phyloP scores from a whole-genome alignment of 176 grass and related monocot species.

The Otatea glauca region DNA sequence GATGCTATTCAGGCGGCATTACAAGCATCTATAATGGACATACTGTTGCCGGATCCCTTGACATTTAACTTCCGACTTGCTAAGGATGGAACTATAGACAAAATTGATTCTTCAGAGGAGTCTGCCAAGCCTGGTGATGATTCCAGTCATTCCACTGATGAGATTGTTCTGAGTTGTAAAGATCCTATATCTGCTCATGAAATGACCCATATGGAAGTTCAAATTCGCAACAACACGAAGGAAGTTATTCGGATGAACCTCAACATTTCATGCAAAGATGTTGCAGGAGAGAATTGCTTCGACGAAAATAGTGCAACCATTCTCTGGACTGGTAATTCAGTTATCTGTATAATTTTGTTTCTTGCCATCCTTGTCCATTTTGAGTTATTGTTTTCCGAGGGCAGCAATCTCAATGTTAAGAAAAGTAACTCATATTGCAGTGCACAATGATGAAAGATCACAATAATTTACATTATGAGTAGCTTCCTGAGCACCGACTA shows the following conservation, averaged over 20 bases:
- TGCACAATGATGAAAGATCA: background rate
- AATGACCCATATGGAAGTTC: slow-evolving; percentile 84
- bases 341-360: slow-evolving; percentile 24
- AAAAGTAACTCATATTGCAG: background rate
- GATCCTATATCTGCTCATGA: slow-evolving; percentile 78
- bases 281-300: slow-evolving; percentile 85
- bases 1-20: slow-evolving; percentile 89
- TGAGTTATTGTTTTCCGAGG: background rate
- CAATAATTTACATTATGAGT: slow-evolving; percentile 8
- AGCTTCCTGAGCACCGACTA: background rate
- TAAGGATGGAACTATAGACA: slow-evolving; percentile 39
- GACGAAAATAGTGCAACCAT: slow-evolving; percentile 83
- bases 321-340: slow-evolving; percentile 76
- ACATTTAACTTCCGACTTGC: slow-evolving; percentile 88
- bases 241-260: slow-evolving; percentile 89
- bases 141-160: slow-evolving; percentile 22
- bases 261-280: slow-evolving; percentile 88
- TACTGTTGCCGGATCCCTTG: slow-evolving; percentile 89
- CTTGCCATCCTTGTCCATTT: background rate
- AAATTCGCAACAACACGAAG: slow-evolving; percentile 91
- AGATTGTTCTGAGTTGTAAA: slow-evolving; percentile 48
- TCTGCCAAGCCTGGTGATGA: slow-evolving; percentile 21
- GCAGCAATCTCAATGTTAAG: background rate
- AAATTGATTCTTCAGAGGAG: slow-evolving; percentile 33
- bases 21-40: slow-evolving; percentile 92